Evolutionary conservation across 768 basidiomycete genomes (phyloP), one percentile per base, ranked within the genome.

Genomic region (Lyophyllum decastes): DNA sequence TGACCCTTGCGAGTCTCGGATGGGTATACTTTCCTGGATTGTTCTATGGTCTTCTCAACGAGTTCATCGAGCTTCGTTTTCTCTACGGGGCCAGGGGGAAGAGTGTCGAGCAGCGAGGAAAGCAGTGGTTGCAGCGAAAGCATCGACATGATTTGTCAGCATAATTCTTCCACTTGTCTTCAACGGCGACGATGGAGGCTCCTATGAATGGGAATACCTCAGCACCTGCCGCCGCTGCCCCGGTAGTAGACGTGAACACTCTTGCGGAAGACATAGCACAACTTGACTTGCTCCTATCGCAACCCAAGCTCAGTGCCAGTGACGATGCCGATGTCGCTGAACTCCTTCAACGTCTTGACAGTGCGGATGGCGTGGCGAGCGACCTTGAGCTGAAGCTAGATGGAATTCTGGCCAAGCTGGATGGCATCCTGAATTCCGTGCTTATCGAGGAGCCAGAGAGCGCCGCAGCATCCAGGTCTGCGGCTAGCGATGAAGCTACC

Each of bases 351-450:
- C 78, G 75, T 43, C 72, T 92, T 41, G 82, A 88, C 27, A 67
- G 68, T 17, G 88, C 88, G 5, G 78, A 86, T 60, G 77, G 76
- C 30, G 66, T 90, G 61, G 90, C 89, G 2, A 67, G 74, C 30
- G 85, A 78, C 2, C 77, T 92, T 46, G 90, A 92, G 65, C 67
- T 68, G 55, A 82, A 80, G 61, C 72, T 92, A 41, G 88, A 92
- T 65, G 76, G 67, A 19, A 72, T 92, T 33, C 71, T 92, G 52
- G 78, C 67, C 44, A 82, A 82, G 50, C 70, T 91, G 57, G 87
- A 90, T 66, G 62, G 61, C 11, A 70, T 91, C 8, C 66, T 91
- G 16, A 69, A 70, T 5, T 69, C 68, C 11, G 70, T 90, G 21
- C 81, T 81, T 54, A 45, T 34, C 30, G 60, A 57, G 14, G 44